A percentile compares a stretch with the other conserved stretches of the same genome.
phyloP scores from a whole-genome alignment of 228 moss, liverwort and hornwort species.

The Sphagnum magellanicum region DNA sequence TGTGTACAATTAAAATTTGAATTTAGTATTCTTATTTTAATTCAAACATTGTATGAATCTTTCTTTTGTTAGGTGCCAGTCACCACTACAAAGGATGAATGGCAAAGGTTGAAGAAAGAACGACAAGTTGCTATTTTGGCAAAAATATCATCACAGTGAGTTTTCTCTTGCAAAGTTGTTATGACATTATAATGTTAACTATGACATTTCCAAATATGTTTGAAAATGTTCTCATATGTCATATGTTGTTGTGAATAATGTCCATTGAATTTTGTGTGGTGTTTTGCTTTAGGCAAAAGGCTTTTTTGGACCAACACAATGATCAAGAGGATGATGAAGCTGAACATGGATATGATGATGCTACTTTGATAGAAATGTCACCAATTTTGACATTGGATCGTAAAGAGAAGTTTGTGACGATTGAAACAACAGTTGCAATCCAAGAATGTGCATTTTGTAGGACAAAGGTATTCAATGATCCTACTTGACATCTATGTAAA shows the following conservation, averaged over 20 bases:
- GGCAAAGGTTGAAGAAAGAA: constrained; percentile 54
- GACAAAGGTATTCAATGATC: constrained; percentile 34
- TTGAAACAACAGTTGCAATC: constrained; percentile 13
- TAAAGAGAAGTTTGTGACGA: not conserved
- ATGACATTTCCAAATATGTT: too few relatives aligned
- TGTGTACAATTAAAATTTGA: too few relatives aligned
- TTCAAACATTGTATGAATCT: too few relatives aligned
- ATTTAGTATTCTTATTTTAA: too few relatives aligned
- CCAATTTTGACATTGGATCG: not conserved
- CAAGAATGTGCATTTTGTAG: constrained; percentile 80
- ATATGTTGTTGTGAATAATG: too few relatives aligned
- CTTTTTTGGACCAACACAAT: constrained; percentile 50
- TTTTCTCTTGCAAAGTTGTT: not conserved
- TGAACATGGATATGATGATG: constrained; percentile 15
- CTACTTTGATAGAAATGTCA: constrained; percentile 11
- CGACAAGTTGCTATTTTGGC: constrained; percentile 70
- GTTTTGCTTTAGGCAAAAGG: constrained; percentile 44
- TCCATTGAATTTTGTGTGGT: too few relatives aligned
- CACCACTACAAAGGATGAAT: constrained; percentile 35
- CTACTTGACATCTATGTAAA: not conserved
- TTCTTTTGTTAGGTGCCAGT: not conserved
- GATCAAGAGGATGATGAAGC: constrained; percentile 3
- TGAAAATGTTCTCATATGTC: too few relatives aligned
- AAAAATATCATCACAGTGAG: constrained; percentile 71
- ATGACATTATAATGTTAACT: too few relatives aligned